Percentiles rank a stretch among this genome's conserved stretches.
These are phyloP conservation scores for Chenopodium quinoa DNA, from an alignment of 148 eudicot species.

Conservation along the genomic window DNA sequence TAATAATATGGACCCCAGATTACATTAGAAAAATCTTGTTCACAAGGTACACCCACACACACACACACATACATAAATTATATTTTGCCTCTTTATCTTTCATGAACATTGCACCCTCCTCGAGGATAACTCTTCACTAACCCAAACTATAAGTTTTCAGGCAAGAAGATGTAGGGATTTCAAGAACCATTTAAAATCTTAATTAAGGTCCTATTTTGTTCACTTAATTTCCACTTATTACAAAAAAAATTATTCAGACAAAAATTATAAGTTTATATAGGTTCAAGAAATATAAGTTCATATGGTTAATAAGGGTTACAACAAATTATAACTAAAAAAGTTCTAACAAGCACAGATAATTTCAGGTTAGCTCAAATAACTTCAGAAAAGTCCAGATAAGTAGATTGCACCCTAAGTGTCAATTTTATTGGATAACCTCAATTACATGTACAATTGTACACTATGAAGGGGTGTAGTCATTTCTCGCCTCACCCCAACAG, in stretches of 20 bases:
- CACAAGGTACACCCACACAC: neutral
- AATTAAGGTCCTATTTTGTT: too few species aligned
- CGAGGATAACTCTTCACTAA: neutral
- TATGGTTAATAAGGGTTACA: too few species aligned
- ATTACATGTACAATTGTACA: neutral
- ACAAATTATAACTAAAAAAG: too few species aligned
- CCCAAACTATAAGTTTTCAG: neutral
- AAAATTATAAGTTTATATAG: too few species aligned
- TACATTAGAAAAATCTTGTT: neutral
- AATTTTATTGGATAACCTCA: neutral
- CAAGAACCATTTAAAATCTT: neutral
- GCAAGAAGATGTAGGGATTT: neutral
- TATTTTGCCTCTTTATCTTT: neutral
- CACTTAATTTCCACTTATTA: too few species aligned
- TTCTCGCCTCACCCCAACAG: neutral
- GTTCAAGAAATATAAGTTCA: too few species aligned
- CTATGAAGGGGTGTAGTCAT: neutral
- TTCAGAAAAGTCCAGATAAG: too few species aligned
- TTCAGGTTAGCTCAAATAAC: too few species aligned
- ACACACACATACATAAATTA: neutral
- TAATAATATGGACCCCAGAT: neutral
- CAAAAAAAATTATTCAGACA: too few species aligned
- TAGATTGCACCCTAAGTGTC: neutral
- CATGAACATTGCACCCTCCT: neutral
- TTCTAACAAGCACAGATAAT: too few species aligned